Conservation (phyloP, 2,329 filamentous ascomycete genomes). For the Botrytis paeoniae region DNA sequence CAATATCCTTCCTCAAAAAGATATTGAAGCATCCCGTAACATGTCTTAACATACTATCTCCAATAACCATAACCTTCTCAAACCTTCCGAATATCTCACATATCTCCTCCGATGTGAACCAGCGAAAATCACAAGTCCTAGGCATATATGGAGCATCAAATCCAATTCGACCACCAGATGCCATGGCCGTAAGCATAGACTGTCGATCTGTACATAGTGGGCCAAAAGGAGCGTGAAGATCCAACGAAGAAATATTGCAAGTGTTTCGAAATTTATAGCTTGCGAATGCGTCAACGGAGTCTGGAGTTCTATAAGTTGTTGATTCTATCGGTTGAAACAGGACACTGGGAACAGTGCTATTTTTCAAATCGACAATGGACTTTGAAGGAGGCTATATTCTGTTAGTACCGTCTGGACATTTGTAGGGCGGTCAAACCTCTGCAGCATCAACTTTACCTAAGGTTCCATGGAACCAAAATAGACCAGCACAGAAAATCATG, state of each 20-base stretch:
- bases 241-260: conserved; percentile 46
- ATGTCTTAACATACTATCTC: conserved; percentile 49
- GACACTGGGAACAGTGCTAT: conserved; percentile 17
- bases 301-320: conserved; percentile 22
- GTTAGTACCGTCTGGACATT: background rate
- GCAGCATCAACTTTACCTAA: background rate
- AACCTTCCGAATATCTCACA: conserved; percentile 47
- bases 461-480: conserved; percentile 19
- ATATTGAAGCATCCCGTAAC: conserved; percentile 48
- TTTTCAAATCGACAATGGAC: conserved; percentile 7
- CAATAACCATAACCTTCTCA: conserved; percentile 47
- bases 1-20: conserved; percentile 45
- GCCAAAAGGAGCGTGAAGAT: conserved; percentile 40
- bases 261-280: conserved; percentile 44
- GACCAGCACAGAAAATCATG: conserved; percentile 19
- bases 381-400: background rate
- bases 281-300: conserved; percentile 40
- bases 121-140: conserved; percentile 47
- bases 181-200: conserved; percentile 40
- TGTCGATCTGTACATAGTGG: conserved; percentile 41
- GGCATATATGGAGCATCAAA: conserved; percentile 46
- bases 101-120: conserved; percentile 46
- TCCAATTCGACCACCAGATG: conserved; percentile 45
- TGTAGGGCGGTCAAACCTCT: background rate
- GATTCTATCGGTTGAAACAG: conserved; percentile 27